These are phyloP conservation scores for Xylariaceae sp. DNA, from an alignment of 2,329 filamentous ascomycete species.

Conservation along the genomic window DNA sequence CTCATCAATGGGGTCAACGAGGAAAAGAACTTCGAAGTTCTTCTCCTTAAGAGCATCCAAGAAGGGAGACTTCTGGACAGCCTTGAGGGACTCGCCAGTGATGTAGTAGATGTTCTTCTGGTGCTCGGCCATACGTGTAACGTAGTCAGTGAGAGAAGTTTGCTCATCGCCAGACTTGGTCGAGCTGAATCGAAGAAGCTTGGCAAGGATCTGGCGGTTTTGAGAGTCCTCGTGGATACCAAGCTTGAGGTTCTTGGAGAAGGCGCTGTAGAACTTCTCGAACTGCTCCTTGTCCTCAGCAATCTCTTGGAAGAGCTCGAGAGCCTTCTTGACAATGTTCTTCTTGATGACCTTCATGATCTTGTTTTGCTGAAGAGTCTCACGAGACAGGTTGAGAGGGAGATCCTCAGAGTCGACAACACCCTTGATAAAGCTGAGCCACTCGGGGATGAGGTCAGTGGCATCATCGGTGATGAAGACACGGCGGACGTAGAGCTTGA, in stretches of 20 bases:
- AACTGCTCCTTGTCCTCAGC: conserved; percentile 99
- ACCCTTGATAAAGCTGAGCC: conserved; percentile 99
- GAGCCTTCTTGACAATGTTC: conserved; percentile 99
- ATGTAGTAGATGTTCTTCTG: conserved; percentile 99
- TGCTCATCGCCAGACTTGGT: conserved; percentile 97
- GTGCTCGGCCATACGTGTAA: conserved; percentile 99
- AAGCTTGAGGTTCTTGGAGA: conserved; percentile 99
- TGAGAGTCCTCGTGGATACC: conserved; percentile 99
- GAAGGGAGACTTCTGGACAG: conserved; percentile 97
- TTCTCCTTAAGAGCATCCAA: conserved; percentile 97
- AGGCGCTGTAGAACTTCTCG: conserved; percentile 99
- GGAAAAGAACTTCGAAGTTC: conserved; percentile 99
- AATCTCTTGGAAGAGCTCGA: conserved; percentile 99
- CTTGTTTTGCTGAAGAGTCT: conserved; percentile 99
- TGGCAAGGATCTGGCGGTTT: conserved; percentile 89
- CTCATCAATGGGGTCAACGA: conserved; percentile 98
- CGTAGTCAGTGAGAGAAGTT: conserved; percentile 94
- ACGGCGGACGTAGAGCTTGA: conserved; percentile 99
- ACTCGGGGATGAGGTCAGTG: conserved; percentile 98
- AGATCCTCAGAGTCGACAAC: conserved; percentile 99
- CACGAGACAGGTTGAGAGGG: conserved; percentile 98
- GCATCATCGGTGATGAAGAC: conserved; percentile 99
- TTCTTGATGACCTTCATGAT: conserved; percentile 99
- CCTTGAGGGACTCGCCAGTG: conserved; percentile 98
- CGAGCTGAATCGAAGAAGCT: conserved; percentile 97